A percentile compares a stretch with the other conserved stretches of the same genome.
Evolutionary conservation across 2,329 filamentous ascomycete genomes (phyloP).

Genomic region (Neofusicoccum laricinum): DNA sequence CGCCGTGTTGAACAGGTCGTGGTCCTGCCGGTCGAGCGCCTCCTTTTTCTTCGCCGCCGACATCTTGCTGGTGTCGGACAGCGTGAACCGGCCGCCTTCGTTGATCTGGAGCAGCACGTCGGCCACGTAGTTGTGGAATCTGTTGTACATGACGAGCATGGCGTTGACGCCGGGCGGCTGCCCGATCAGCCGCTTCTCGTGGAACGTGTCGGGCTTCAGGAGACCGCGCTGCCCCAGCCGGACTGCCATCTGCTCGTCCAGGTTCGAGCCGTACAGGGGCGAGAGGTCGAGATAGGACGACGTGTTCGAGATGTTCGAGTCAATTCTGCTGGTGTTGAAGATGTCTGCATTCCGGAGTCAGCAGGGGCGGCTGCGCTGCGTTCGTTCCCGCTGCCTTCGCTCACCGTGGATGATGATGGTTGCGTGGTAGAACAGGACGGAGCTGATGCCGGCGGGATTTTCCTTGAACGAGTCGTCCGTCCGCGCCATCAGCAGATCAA

Average conservation of each 20-base stretch:
- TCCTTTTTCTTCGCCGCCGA: conserved; percentile 17
- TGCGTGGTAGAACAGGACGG: conserved; percentile 49
- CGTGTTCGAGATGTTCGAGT: conserved; percentile 35
- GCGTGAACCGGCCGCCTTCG: conserved; percentile 38
- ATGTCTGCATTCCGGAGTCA: conserved; percentile 30
- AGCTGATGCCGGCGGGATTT: conserved; percentile 46
- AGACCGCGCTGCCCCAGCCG: conserved; percentile 37
- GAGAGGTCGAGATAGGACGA: conserved; percentile 50
- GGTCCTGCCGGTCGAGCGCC: conserved; percentile 29
- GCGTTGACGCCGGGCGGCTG: conserved; percentile 36
- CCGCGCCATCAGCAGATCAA: conserved; percentile 22
- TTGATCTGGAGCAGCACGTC: conserved; percentile 42
- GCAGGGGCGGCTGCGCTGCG: too few species aligned
- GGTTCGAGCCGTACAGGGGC: conserved; percentile 43
- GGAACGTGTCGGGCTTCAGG: conserved; percentile 39
- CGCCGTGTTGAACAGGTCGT: conserved; percentile 36
- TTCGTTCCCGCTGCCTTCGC: not conserved
- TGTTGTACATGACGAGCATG: conserved; percentile 36
- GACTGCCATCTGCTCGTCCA: conserved; percentile 33
- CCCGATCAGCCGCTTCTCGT: conserved; percentile 31
- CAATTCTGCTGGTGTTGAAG: conserved; percentile 39
- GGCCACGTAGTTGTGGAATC: conserved; percentile 41
- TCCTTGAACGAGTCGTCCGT: conserved; percentile 25
- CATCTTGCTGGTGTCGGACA: conserved; percentile 18
- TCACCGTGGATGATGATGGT: conserved; percentile 52